Conservation (phyloP, 148 eudicot species). For the Polygonum aviculare region DNA sequence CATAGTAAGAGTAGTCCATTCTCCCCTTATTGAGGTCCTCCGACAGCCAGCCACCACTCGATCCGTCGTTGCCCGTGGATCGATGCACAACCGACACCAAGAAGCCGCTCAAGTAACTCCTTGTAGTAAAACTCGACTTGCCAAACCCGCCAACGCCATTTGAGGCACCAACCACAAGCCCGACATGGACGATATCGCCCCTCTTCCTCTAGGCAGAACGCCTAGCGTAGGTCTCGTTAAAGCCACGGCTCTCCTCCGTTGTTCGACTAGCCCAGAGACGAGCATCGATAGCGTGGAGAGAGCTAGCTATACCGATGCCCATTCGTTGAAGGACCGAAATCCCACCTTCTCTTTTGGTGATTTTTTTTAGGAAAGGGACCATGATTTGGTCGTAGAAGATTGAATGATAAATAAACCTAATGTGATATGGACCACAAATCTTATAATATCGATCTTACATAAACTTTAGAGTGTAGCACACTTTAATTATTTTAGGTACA, state of each 20-base stretch:
- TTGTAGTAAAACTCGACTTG: conserved; percentile 84
- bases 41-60: conserved; percentile 51
- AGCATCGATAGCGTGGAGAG: conserved; percentile 40
- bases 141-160: conserved; percentile 40
- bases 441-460: neutral
- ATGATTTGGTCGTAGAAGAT: conserved; percentile 52
- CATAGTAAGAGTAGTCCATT: conserved; percentile 50
- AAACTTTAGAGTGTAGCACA: neutral
- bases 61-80: conserved; percentile 23
- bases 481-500: neutral
- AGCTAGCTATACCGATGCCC: conserved; percentile 60
- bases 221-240: conserved; percentile 41
- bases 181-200: conserved; percentile 64
- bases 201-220: conserved; percentile 20
- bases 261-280: conserved; percentile 51
- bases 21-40: conserved; percentile 74
- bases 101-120: conserved; percentile 56
- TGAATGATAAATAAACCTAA: too few species aligned
- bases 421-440: too few species aligned
- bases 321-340: conserved; percentile 73
- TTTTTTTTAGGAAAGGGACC: conserved; percentile 40
- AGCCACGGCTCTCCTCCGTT: conserved; percentile 35
- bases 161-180: conserved; percentile 66
- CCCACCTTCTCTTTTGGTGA: conserved; percentile 58
- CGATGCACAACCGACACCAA: conserved; percentile 53